Evolutionary conservation across 306 rosid species (phyloP), one percentile per base, ranked within the genome.

Genomic region (Betula pendula): DNA sequence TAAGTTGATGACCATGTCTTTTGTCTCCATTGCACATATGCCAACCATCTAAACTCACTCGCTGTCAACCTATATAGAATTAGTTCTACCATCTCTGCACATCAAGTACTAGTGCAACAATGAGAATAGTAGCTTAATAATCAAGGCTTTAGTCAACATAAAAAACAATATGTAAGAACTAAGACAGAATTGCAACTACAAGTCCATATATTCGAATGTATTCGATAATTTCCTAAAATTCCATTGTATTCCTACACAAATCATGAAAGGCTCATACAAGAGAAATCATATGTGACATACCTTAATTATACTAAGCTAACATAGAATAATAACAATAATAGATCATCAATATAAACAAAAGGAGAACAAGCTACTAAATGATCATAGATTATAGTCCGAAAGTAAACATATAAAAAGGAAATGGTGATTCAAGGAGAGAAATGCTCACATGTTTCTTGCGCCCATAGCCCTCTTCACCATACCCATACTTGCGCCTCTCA

Each of bases 401-500:
- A 24, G 63, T 63, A 33, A 31, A 63, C 69, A 33, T 33, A 16
- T 38, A 38, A 17, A 0, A 63, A 35, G 16, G 48, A 19, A 66
- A 38, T 8, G 43, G 48, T 11, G 16, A 38, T 24, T 69, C 3
- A 56, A 82, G 50, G 45, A 73, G 15, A 22, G 29, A 52, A 68
- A 35, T 68, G 71, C 97, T 94, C 81, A 92, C 97, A 73, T 88
- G 76, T 90, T 95, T 89, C 89, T 92, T 90, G 50, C 93, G 96
- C 20, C 88, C 89, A 79, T 88, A 81, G 73, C 89, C 78, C 70
- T 88, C 92, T 70, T 84, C 90, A 17, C 87, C 84, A 66, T 84
- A 65, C 8, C 89, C 89, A 67, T 79, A 75, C 65, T 79, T 73
- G 22, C 81, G 82, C 43, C 73, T 80, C 17, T 77, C 86, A 7